A percentile compares a stretch with the other conserved stretches of the same genome.
Conservation (phyloP, 495 filamentous ascomycete species). For the Hypoxylon lienhwacheense region DNA sequence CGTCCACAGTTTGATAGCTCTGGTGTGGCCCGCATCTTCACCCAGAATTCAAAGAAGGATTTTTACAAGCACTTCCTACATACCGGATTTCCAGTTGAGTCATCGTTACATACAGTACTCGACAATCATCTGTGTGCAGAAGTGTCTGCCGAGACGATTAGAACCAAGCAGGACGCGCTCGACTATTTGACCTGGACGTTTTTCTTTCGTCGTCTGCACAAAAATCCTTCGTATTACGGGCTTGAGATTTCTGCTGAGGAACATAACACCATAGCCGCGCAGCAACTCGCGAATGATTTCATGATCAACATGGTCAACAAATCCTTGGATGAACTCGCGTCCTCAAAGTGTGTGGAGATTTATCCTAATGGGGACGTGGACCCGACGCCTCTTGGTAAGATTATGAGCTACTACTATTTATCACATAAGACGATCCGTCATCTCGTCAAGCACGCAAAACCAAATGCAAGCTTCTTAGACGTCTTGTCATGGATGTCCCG, state of each 20-base stretch:
- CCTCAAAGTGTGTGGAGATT: slow-evolving; percentile 78
- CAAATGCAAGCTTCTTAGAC: slow-evolving; percentile 78
- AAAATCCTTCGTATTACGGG: slow-evolving; percentile 98
- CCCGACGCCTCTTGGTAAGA: slow-evolving; percentile 88
- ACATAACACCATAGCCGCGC: slow-evolving; percentile 84
- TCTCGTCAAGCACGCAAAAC: slow-evolving; percentile 74
- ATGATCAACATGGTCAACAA: slow-evolving; percentile 89
- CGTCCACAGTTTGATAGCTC: slow-evolving; percentile 95
- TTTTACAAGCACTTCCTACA: slow-evolving; percentile 99
- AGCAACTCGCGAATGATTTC: slow-evolving; percentile 82
- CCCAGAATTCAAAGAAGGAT: slow-evolving; percentile 96
- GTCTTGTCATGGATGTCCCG: slow-evolving; percentile 88
- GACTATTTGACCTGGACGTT: slow-evolving; percentile 99
- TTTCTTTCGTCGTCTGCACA: slow-evolving; percentile 95
- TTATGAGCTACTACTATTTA: slow-evolving; percentile 99
- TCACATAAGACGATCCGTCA: slow-evolving; percentile 93
- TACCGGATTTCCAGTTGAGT: slow-evolving; percentile 97
- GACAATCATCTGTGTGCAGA: slow-evolving; percentile 98
- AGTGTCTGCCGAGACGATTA: slow-evolving; percentile 87
- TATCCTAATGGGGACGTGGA: slow-evolving; percentile 89
- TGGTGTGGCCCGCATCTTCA: slow-evolving; percentile 95
- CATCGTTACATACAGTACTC: slow-evolving; percentile 89
- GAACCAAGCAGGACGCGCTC: slow-evolving; percentile 92
- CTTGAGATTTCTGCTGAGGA: slow-evolving; percentile 93
- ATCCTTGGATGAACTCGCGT: slow-evolving; percentile 75